A percentile compares a stretch with the other conserved stretches of the same genome.
Evolutionary conservation across 192 early-diverging fungal genomes (phyloP).

Genomic region (Funneliformis mosseae): DNA sequence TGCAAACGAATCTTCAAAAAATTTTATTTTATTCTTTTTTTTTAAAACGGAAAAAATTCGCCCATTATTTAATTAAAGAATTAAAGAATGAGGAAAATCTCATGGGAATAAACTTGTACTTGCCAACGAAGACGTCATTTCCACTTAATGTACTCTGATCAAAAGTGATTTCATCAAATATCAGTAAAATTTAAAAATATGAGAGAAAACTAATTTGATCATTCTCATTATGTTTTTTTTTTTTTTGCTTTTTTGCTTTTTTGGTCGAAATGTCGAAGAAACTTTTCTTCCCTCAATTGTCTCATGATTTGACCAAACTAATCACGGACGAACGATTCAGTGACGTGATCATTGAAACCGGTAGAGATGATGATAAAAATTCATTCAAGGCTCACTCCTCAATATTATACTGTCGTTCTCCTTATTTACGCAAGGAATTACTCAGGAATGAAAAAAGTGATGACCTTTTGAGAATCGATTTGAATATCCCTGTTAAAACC

Average conservation of each 20-base stretch:
- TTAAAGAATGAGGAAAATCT: no score
- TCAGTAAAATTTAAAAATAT: no score
- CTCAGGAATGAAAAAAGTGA: neutral
- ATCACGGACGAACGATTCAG: neutral
- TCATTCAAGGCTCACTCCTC: neutral
- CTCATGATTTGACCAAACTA: neutral
- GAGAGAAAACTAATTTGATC: no score
- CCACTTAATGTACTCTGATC: no score
- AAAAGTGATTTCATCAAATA: no score
- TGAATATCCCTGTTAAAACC: neutral
- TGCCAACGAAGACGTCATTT: no score
- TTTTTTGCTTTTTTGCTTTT: constrained; percentile 8
- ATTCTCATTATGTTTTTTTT: neutral
- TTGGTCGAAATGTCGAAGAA: neutral
- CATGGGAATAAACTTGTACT: no score
- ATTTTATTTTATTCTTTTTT: no score
- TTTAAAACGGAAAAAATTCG: no score
- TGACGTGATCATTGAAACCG: neutral
- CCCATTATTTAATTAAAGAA: no score
- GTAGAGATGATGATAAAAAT: neutral
- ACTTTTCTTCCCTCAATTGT: neutral
- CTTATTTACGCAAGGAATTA: neutral
- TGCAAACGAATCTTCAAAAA: no score
- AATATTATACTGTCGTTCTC: constrained; percentile 1
- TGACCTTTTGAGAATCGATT: neutral